Conservation (phyloP, 495 filamentous ascomycete species). For the Trichoderma erinaceum region DNA sequence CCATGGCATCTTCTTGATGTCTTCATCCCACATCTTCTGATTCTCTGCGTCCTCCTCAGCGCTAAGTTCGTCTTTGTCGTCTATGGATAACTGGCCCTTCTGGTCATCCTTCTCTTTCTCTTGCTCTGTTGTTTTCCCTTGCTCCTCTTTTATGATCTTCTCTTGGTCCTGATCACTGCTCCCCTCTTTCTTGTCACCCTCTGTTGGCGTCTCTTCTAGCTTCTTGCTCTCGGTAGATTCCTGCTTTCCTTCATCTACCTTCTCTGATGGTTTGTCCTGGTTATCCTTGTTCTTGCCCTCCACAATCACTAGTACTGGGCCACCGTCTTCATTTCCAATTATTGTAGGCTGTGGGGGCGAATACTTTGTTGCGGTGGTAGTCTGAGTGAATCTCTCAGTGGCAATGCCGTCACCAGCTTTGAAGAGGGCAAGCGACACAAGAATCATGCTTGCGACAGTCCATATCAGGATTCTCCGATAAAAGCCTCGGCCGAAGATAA, state of each 20-base stretch:
- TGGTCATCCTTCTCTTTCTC: neutral
- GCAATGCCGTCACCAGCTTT: constrained; percentile 7
- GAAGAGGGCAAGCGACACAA: constrained; percentile 28
- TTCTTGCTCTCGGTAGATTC: neutral
- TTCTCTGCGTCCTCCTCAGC: constrained; percentile 14
- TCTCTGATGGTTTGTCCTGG: neutral
- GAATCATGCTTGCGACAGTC: constrained; percentile 25
- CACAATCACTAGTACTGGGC: neutral
- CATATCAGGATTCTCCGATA: constrained; percentile 40
- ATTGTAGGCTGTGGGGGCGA: neutral
- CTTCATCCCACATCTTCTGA: constrained; percentile 20
- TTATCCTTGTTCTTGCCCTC: constrained; percentile 17
- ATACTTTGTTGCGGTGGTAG: neutral
- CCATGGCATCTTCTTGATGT: constrained; percentile 31
- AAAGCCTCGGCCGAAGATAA: constrained; percentile 33
- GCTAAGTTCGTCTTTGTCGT: constrained; percentile 8
- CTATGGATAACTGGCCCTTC: neutral
- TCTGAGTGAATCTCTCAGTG: neutral
- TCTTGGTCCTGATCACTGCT: neutral
- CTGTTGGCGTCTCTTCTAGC: neutral
- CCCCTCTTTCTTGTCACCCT: neutral
- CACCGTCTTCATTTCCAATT: constrained; percentile 2
- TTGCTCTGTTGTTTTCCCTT: constrained; percentile 7
- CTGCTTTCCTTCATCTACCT: neutral
- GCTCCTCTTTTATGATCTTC: neutral